Evolutionary conservation across 2,329 filamentous ascomycete genomes (phyloP).

Genomic region (Elsinoe arachidis): DNA sequence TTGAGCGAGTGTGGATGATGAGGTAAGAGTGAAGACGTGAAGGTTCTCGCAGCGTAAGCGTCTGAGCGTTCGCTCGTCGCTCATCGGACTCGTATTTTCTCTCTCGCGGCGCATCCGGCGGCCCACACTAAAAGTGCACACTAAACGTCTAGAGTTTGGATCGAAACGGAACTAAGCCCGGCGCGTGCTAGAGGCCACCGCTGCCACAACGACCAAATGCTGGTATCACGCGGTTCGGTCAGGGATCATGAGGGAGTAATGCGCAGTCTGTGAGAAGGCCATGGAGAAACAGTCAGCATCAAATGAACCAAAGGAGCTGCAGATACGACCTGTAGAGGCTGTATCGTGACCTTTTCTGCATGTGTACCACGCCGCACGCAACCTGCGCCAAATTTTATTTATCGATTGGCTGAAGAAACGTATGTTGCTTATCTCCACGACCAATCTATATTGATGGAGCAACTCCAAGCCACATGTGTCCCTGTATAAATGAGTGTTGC

Average conservation of each 20-base stretch:
- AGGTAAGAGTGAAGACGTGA: neutral
- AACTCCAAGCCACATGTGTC: neutral
- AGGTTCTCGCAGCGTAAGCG: neutral
- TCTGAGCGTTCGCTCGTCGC: neutral
- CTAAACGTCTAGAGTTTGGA: neutral
- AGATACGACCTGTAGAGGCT: no score
- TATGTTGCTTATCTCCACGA: neutral
- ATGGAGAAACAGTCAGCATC: no score
- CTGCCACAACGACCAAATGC: conserved; percentile 8
- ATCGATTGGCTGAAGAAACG: conserved; percentile 11
- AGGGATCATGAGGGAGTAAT: neutral
- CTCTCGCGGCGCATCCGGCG: neutral
- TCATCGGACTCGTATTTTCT: conserved; percentile 6
- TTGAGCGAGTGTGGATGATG: conserved; percentile 9
- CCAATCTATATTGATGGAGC: neutral
- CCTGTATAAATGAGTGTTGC: conserved; percentile 5
- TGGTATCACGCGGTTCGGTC: neutral
- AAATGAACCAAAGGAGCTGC: no score
- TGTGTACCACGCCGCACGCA: neutral
- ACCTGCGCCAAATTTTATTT: neutral
- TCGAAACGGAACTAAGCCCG: conserved; percentile 4
- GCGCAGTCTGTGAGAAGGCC: no score
- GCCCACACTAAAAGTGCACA: no score
- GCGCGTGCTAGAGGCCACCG: conserved; percentile 1
- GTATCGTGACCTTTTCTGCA: neutral